Evolutionary conservation across 2,329 filamentous ascomycete species (phyloP), one percentile per base, ranked within the genome.

Genomic region (Stachybotrys echinatus): DNA sequence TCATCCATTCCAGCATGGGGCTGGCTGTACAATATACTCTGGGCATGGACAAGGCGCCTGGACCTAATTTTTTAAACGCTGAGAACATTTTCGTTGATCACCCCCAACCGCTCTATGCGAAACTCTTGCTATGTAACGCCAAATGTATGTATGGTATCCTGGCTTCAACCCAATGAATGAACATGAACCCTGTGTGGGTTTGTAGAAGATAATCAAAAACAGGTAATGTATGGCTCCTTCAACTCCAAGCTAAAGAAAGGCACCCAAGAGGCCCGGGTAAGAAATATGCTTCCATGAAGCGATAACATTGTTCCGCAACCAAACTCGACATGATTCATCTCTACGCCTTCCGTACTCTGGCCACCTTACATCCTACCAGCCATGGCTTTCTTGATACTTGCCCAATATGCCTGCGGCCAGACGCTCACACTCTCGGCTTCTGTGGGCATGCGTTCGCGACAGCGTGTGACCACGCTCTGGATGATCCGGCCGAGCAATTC

Each of bases 351-450:
- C 31, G 31, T 37, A 37, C 31, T 40, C 7, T 7, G 38, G 27
- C 27, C 14, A 34, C 34, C 40, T 63, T 53, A 65, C 53, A 60
- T 61, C 50, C 62, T 61, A 20, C 59, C 60, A 31, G 61, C 63
- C 49, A 74, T 73, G 17, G 77, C 74, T 59, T 81, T 81, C 50
- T 71, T 74, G 42, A 84, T 71, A 57, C 79, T 81, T 12, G 76
- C 70, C 75, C 81, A 85, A 60, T 85, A 86, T 17, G 80, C 81
- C 47, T 75, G 71, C 1, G 83, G 80, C 81, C 80, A 85, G 6
- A 77, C 65, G 18, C 68, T 73, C 48, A 78, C 58, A 10, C 74
- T 70, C 59, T 86, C 83, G 0, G 72, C 72, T 42, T 85, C 82
- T 2, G 74, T 79, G 1, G 82, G 81, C 68, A 80, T 75, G 20